These are phyloP conservation scores for Epichloe festucae DNA, from an alignment of 2,329 filamentous ascomycete species.

Conservation along the genomic window DNA sequence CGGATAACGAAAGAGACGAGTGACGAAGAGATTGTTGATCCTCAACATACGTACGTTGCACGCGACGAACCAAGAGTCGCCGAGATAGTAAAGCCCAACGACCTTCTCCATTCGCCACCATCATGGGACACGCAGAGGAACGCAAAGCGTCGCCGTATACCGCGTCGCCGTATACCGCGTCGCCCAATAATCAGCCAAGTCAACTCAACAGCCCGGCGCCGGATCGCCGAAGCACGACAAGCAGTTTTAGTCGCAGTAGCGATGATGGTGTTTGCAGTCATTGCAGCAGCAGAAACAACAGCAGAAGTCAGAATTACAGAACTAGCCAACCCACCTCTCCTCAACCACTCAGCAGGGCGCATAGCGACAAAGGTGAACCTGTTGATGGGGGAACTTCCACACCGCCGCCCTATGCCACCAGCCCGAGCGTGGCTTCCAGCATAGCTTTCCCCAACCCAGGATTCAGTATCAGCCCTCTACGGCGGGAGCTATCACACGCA, in stretches of 20 bases:
- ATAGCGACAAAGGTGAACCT: constrained; percentile 4
- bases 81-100: neutral
- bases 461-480: constrained; percentile 16
- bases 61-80: neutral
- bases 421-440: constrained; percentile 22
- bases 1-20: neutral
- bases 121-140: constrained; percentile 4
- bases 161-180: neutral
- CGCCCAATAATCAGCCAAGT: neutral
- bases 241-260: constrained; percentile 7
- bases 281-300: constrained; percentile 8
- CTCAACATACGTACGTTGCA: neutral
- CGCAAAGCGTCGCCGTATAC: neutral
- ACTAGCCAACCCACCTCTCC: constrained; percentile 2
- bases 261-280: constrained; percentile 6
- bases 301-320: constrained; percentile 2
- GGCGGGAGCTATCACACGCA: constrained; percentile 13
- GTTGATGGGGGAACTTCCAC: constrained; percentile 6
- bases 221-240: constrained; percentile 8
- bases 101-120: neutral
- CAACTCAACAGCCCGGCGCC: constrained; percentile 6
- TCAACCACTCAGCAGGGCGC: constrained; percentile 1
- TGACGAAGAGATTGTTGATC: neutral
- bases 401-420: constrained; percentile 20
- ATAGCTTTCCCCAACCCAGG: constrained; percentile 18